phyloP scores from a whole-genome alignment of 306 rosid genomes.

The Ziziphus jujuba region DNA sequence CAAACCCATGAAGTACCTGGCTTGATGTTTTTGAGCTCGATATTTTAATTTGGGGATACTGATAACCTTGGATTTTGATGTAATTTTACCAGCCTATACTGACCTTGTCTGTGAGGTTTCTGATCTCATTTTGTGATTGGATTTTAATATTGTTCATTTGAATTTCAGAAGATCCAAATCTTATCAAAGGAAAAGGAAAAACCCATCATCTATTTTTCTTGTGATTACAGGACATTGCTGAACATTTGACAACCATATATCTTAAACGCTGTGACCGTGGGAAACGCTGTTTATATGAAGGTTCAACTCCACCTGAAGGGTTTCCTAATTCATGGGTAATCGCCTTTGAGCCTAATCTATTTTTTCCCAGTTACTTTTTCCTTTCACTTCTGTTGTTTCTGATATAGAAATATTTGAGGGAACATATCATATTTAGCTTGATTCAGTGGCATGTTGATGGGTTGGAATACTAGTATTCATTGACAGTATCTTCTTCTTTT shows the following conservation, averaged over 20 bases:
- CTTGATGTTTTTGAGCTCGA: not conserved
- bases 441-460: not conserved
- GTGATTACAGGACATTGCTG: constrained; percentile 76
- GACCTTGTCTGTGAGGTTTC: constrained; percentile 8
- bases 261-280: constrained; percentile 94
- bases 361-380: not conserved
- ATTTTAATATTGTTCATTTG: constrained; percentile 6
- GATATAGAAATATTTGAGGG: not conserved
- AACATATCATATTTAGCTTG: not conserved
- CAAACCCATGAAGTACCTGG: too few species aligned
- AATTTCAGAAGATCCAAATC: constrained; percentile 8
- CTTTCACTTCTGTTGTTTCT: constrained; percentile 2
- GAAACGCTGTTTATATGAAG: constrained; percentile 94
- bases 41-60: not conserved
- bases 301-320: constrained; percentile 93
- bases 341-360: constrained; percentile 10
- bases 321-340: constrained; percentile 97
- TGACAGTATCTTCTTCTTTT: not conserved
- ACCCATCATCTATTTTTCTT: too few species aligned
- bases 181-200: not conserved
- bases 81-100: not conserved
- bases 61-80: not conserved
- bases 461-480: not conserved
- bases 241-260: constrained; percentile 82
- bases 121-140: not conserved